Evolutionary conservation across 106 monocot genomes (phyloP).

Genomic region (Dendrobium nobile): DNA sequence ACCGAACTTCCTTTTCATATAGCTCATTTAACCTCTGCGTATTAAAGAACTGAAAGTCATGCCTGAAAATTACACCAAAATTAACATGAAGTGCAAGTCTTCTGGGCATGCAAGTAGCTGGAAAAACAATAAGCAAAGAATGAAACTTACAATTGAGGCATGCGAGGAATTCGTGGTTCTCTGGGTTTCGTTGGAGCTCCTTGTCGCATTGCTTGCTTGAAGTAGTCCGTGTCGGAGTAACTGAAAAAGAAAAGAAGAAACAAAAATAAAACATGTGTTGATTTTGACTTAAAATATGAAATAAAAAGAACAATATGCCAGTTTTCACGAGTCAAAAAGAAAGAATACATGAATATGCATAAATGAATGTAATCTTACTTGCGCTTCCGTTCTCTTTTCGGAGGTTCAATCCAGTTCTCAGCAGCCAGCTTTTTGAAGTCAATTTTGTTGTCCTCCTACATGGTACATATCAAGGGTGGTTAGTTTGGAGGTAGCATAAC

Average conservation of each 20-base stretch:
- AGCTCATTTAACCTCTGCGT: constrained; percentile 83
- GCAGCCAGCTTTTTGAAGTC: constrained; percentile 91
- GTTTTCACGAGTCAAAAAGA: not conserved
- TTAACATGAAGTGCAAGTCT: not conserved
- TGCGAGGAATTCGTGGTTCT: constrained; percentile 89
- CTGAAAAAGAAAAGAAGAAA: constrained; percentile 22
- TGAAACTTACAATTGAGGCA: constrained; percentile 89
- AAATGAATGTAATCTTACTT: constrained; percentile 45
- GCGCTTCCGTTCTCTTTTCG: constrained; percentile 85
- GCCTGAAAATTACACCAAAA: constrained; percentile 42
- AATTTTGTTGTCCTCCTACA: constrained; percentile 70
- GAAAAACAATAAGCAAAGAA: not conserved
- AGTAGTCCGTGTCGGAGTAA: constrained; percentile 95
- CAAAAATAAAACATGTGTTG: not conserved
- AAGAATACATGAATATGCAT: not conserved
- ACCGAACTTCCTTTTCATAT: constrained; percentile 98
- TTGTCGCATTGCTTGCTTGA: constrained; percentile 87
- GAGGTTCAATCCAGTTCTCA: constrained; percentile 92
- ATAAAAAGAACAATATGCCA: not conserved
- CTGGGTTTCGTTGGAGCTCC: constrained; percentile 80
- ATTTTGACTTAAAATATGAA: not conserved
- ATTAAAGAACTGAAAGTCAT: constrained; percentile 99
- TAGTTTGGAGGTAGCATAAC: constrained; percentile 2
- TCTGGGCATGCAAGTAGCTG: not conserved
- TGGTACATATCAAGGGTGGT: constrained; percentile 11